A percentile compares a stretch with the other conserved stretches of the same genome.
phyloP scores from a whole-genome alignment of 2,329 filamentous ascomycete genomes.

The Diatrype stigma region DNA sequence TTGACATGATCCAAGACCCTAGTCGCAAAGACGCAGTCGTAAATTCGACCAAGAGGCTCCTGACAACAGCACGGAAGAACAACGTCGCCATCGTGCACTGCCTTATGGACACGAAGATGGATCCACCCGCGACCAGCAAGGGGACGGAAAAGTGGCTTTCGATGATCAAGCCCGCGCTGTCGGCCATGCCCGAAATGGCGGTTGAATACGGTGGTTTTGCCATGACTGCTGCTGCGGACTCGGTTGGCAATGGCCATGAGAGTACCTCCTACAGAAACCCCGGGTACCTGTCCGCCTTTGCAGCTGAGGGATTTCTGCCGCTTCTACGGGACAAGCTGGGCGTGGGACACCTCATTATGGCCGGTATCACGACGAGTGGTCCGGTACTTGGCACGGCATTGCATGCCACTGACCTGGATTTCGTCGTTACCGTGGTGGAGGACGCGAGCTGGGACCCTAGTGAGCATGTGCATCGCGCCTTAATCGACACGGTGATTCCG shows the following conservation, averaged over 20 bases:
- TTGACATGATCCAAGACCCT: slow-evolving; percentile 5
- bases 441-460: slow-evolving; percentile 13
- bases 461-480: slow-evolving; percentile 1
- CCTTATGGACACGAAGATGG: slow-evolving; percentile 1
- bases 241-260: slow-evolving; percentile 1
- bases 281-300: slow-evolving; percentile 6
- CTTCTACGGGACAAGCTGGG: slow-evolving; percentile 8
- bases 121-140: slow-evolving; percentile 9
- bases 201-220: slow-evolving; percentile 6
- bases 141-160: slow-evolving; percentile 5
- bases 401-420: slow-evolving; percentile 10
- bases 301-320: slow-evolving; percentile 4
- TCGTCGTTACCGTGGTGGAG: slow-evolving; percentile 12
- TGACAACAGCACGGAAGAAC: slow-evolving; percentile 8
- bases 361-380: slow-evolving; percentile 10
- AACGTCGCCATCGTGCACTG: slow-evolving; percentile 14
- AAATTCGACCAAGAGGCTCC: slow-evolving; percentile 5
- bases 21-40: slow-evolving; percentile 4
- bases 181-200: slow-evolving; percentile 4
- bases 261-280: slow-evolving; percentile 2
- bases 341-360: slow-evolving; percentile 7
- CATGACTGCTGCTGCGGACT: not conserved
- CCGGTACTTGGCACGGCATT: slow-evolving; percentile 9
- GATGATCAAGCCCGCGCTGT: slow-evolving; percentile 7
- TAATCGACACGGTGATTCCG: slow-evolving; percentile 4